These are phyloP conservation scores for Esteya vermicola DNA, from an alignment of 2,329 filamentous ascomycete species.

Conservation along the genomic window DNA sequence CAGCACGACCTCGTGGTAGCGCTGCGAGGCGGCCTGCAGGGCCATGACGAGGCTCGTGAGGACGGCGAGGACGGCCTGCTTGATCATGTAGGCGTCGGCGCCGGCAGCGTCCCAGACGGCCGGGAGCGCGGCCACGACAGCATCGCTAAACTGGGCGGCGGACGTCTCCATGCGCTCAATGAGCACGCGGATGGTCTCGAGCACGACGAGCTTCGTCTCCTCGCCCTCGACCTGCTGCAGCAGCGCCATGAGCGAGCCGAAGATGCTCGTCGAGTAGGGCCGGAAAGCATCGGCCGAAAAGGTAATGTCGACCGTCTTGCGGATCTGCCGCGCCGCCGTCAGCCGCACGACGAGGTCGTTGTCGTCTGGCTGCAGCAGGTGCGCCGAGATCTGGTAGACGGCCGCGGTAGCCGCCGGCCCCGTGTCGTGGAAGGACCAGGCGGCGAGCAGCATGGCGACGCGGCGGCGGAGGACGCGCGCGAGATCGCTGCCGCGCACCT, in stretches of 20 bases:
- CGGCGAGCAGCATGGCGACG: slow-evolving; percentile 74
- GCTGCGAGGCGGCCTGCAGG: slow-evolving; percentile 62
- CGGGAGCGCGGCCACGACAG: slow-evolving; percentile 68
- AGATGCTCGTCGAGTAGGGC: slow-evolving; percentile 60
- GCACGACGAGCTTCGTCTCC: slow-evolving; percentile 79
- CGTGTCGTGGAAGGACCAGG: slow-evolving; percentile 76
- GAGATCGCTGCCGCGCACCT: slow-evolving; percentile 39
- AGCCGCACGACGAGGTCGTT: slow-evolving; percentile 91
- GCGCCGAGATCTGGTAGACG: slow-evolving; percentile 79
- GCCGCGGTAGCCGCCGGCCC: slow-evolving; percentile 52
- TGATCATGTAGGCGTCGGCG: slow-evolving; percentile 74
- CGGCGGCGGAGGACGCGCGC: slow-evolving; percentile 78
- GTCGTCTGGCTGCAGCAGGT: slow-evolving; percentile 66
- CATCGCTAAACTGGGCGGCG: slow-evolving; percentile 55
- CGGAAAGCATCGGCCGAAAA: slow-evolving; percentile 63
- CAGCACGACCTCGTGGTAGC: slow-evolving; percentile 67
- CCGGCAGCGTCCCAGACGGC: slow-evolving; percentile 73
- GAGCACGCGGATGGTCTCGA: slow-evolving; percentile 72
- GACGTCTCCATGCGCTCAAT: slow-evolving; percentile 70
- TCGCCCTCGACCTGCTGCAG: slow-evolving; percentile 66
- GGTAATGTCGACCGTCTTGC: slow-evolving; percentile 65
- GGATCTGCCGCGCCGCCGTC: slow-evolving; percentile 76
- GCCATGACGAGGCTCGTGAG: slow-evolving; percentile 74
- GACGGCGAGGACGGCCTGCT: slow-evolving; percentile 81
- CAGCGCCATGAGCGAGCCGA: slow-evolving; percentile 62